Conservation (phyloP, 805 yeast genomes). For the Ogataea paraovalis region DNA sequence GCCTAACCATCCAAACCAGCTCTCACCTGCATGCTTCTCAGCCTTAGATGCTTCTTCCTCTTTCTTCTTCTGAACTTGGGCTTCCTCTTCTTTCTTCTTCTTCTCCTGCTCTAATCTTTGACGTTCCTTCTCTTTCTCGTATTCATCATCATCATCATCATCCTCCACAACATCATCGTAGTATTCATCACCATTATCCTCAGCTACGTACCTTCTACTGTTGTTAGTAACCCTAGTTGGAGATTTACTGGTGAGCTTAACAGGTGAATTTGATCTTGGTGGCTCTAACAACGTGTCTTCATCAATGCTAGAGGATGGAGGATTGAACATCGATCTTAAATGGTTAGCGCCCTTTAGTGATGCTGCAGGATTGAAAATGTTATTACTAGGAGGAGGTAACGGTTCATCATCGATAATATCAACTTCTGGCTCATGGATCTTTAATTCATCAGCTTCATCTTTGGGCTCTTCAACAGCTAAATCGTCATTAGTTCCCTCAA, state of each 20-base stretch:
- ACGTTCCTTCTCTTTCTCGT: constrained; percentile 35
- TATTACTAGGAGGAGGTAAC: constrained; percentile 19
- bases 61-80: constrained; percentile 25
- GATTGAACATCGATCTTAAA: constrained; percentile 26
- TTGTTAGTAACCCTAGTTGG: constrained; percentile 26
- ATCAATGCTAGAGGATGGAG: constrained; percentile 21
- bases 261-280: neutral
- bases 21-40: constrained; percentile 12
- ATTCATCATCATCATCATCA: constrained; percentile 45
- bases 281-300: neutral
- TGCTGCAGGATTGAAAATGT: constrained; percentile 17
- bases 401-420: constrained; percentile 8
- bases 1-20: constrained; percentile 65
- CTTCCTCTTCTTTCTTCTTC: constrained; percentile 25
- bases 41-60: constrained; percentile 15
- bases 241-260: constrained; percentile 3
- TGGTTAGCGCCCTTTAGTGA: constrained; percentile 16
- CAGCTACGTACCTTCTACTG: constrained; percentile 25
- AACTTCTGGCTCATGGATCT: neutral
- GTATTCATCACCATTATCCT: constrained; percentile 27
- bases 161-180: constrained; percentile 30
- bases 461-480: constrained; percentile 4
- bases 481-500: constrained; percentile 1
- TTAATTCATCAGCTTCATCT: neutral
- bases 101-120: constrained; percentile 40